phyloP scores from a whole-genome alignment of 2,329 filamentous ascomycete genomes.

The Ascosphaera apis region DNA sequence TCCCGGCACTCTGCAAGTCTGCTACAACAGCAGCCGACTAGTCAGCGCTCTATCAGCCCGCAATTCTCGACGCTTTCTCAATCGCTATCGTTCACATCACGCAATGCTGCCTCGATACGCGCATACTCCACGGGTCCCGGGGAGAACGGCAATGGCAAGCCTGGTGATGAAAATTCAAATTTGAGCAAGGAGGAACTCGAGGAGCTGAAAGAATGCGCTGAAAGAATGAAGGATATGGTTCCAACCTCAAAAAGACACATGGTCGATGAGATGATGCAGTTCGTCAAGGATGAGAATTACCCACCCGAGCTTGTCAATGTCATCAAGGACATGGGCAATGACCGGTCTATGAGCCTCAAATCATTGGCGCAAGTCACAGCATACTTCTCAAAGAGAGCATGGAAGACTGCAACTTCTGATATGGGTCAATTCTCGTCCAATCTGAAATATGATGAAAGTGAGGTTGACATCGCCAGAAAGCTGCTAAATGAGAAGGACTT shows the following conservation, averaged over 20 bases:
- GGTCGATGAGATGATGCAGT: constrained; percentile 36
- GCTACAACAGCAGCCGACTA: neutral
- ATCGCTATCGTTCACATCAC: neutral
- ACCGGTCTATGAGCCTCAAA: constrained; percentile 26
- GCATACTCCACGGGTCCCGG: neutral
- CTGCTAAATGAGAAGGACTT: neutral
- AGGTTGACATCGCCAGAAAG: neutral
- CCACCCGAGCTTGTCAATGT: constrained; percentile 44
- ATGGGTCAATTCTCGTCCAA: neutral
- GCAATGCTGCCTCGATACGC: neutral
- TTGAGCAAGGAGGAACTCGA: constrained; percentile 33
- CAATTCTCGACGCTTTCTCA: neutral
- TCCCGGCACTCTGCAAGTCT: neutral
- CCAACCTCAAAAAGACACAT: constrained; percentile 37
- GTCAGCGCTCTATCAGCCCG: neutral
- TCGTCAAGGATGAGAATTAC: constrained; percentile 44
- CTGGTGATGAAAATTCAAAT: constrained; percentile 9
- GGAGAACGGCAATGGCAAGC: neutral
- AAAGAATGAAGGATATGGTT: constrained; percentile 32
- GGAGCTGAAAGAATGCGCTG: constrained; percentile 33
- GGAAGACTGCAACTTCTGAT: constrained; percentile 22
- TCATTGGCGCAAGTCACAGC: constrained; percentile 37
- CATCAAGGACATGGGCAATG: constrained; percentile 29
- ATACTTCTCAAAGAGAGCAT: constrained; percentile 32
- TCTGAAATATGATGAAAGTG: neutral